phyloP scores from a whole-genome alignment of 306 rosid genomes.

The Mimosa pudica region DNA sequence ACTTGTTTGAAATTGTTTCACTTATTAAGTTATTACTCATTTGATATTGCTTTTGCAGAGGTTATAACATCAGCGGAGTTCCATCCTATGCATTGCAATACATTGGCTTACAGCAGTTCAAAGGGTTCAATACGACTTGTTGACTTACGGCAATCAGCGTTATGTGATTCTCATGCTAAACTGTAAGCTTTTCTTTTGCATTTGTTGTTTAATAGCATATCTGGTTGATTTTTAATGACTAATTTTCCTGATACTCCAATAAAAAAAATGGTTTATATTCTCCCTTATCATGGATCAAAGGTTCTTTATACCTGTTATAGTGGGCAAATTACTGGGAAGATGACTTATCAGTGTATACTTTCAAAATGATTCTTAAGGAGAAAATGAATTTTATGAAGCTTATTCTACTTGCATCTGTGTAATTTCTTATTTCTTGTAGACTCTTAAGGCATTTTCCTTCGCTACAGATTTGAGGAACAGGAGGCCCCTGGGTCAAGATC shows the following conservation, averaged over 20 bases:
- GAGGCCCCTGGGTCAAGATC: constrained; percentile 93
- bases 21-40: constrained; percentile 19
- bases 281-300: not conserved
- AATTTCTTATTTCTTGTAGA: constrained; percentile 22
- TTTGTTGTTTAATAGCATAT: constrained; percentile 4
- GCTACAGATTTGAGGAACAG: constrained; percentile 93
- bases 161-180: constrained; percentile 93
- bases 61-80: constrained; percentile 99
- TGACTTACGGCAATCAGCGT: constrained; percentile 96
- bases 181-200: constrained; percentile 56
- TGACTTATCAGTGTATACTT: constrained; percentile 11
- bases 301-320: constrained; percentile 6
- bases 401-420: constrained; percentile 11
- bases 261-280: not conserved
- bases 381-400: constrained; percentile 26
- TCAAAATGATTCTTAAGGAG: constrained; percentile 30
- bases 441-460: constrained; percentile 33
- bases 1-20: not conserved
- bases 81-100: constrained; percentile 95
- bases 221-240: constrained; percentile 17
- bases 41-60: constrained; percentile 62
- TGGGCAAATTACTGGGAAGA: constrained; percentile 15
- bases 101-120: constrained; percentile 95
- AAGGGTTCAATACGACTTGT: constrained; percentile 95
- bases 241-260: constrained; percentile 7